A percentile compares a stretch with the other conserved stretches of the same genome.
These are phyloP conservation scores for Setaria viridis DNA, from an alignment of 202 grass and related monocot genomes.

Conservation along the genomic window DNA sequence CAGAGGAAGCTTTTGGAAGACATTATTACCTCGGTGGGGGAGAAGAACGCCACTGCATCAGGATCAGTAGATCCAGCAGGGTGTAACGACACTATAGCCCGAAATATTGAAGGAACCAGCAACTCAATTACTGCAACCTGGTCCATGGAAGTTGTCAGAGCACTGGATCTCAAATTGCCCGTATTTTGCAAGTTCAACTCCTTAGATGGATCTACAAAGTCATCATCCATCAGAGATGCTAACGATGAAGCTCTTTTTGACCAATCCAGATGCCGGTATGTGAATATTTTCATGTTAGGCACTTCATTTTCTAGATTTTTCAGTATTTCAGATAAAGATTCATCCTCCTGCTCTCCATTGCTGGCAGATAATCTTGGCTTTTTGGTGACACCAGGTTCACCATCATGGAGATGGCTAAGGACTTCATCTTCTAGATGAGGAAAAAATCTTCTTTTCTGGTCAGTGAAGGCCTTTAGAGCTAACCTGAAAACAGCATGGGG, in stretches of 20 bases:
- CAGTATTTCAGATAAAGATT: constrained; percentile 74
- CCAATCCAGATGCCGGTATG: constrained; percentile 90
- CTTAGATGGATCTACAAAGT: constrained; percentile 70
- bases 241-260: constrained; percentile 85
- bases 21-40: constrained; percentile 77
- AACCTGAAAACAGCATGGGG: constrained; percentile 68
- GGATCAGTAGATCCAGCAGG: constrained; percentile 85
- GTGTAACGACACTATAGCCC: constrained; percentile 95
- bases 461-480: constrained; percentile 94
- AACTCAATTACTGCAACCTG: constrained; percentile 88
- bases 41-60: constrained; percentile 91
- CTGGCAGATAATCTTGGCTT: constrained; percentile 47
- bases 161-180: constrained; percentile 54
- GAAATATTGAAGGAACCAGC: constrained; percentile 86
- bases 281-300: constrained; percentile 72
- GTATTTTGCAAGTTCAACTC: constrained; percentile 66
- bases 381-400: constrained; percentile 58
- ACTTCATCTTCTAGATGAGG: constrained; percentile 94
- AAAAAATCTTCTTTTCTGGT: constrained; percentile 96
- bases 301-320: constrained; percentile 76
- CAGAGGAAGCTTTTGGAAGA: constrained; percentile 38
- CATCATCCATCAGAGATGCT: constrained; percentile 62
- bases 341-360: constrained; percentile 59
- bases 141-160: constrained; percentile 44
- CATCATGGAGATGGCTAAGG: constrained; percentile 59